A percentile compares a stretch with the other conserved stretches of the same genome.
These are phyloP conservation scores for Trichoderma erinaceum DNA, from an alignment of 495 filamentous ascomycete genomes.

Conservation along the genomic window DNA sequence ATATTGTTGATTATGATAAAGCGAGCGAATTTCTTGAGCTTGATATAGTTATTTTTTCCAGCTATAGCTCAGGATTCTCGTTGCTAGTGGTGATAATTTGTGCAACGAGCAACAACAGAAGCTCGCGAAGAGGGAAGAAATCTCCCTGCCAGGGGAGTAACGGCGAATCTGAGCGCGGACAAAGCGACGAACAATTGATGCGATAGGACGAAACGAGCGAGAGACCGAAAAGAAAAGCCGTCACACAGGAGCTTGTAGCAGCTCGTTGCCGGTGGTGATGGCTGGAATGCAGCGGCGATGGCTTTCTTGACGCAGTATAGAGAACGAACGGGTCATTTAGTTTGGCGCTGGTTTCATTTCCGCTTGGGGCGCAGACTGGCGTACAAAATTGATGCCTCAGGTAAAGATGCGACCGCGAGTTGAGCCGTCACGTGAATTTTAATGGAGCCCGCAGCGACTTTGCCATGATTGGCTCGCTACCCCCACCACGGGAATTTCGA, in stretches of 20 bases:
- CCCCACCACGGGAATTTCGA: constrained; percentile 14
- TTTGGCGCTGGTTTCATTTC: constrained; percentile 6
- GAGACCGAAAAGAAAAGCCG: constrained; percentile 4
- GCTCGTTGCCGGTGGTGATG: constrained; percentile 13
- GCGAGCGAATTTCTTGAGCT: neutral
- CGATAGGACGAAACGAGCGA: constrained; percentile 12
- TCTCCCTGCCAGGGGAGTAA: constrained; percentile 4
- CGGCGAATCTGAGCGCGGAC: neutral
- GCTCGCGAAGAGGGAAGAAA: neutral
- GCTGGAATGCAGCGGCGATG: constrained; percentile 14
- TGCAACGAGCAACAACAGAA: constrained; percentile 15
- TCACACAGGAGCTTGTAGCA: constrained; percentile 10
- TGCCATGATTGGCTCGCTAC: constrained; percentile 14
- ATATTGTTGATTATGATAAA: neutral
- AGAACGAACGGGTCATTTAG: constrained; percentile 14
- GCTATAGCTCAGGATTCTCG: neutral
- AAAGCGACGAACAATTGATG: neutral
- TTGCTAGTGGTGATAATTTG: neutral
- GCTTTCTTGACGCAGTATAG: neutral
- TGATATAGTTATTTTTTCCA: constrained; percentile 1
- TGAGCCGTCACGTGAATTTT: neutral
- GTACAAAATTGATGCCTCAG: constrained; percentile 2
- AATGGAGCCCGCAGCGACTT: neutral
- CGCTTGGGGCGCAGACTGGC: neutral
- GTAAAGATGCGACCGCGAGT: neutral